phyloP scores from a whole-genome alignment of 768 basidiomycete species.

The Pholiota conissans region DNA sequence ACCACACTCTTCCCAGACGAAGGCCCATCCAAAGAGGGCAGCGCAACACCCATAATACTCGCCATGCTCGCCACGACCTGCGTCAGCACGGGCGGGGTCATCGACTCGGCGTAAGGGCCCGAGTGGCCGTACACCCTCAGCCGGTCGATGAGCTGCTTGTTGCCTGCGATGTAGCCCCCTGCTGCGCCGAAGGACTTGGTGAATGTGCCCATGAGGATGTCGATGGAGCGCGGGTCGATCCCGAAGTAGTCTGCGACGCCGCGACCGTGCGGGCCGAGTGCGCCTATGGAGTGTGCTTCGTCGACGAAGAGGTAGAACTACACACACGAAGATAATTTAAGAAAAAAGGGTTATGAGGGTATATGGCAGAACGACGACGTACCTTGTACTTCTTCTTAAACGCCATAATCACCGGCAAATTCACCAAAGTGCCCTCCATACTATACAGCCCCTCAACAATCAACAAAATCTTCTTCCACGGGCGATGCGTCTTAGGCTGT shows the following conservation, averaged over 20 bases:
- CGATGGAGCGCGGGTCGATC: conserved; percentile 76
- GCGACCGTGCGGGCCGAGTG: conserved; percentile 90
- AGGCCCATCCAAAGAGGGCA: conserved; percentile 35
- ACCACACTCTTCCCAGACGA: conserved; percentile 9
- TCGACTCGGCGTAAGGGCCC: conserved; percentile 85
- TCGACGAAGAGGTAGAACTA: conserved; percentile 97
- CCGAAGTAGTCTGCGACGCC: conserved; percentile 95
- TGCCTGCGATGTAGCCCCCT: conserved; percentile 92
- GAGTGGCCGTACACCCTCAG: conserved; percentile 83
- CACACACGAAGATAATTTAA: background rate
- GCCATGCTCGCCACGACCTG: conserved; percentile 93
- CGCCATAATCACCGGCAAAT: conserved; percentile 80
- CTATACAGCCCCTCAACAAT: conserved; percentile 96
- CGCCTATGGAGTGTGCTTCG: conserved; percentile 97
- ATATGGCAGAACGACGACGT: conserved; percentile 21
- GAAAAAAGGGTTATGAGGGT: too few relatives aligned
- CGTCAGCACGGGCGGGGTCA: conserved; percentile 87
- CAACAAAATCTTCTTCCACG: conserved; percentile 97
- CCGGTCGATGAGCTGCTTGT: conserved; percentile 74
- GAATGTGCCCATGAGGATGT: conserved; percentile 98
- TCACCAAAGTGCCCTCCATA: conserved; percentile 96
- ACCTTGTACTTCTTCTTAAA: conserved; percentile 97
- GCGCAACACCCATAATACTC: conserved; percentile 90
- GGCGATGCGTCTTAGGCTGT: conserved; percentile 96
- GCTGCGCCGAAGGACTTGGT: conserved; percentile 94